Conservation (phyloP, 2,329 filamentous ascomycete species). For the Cadophora luteo-olivacea region DNA sequence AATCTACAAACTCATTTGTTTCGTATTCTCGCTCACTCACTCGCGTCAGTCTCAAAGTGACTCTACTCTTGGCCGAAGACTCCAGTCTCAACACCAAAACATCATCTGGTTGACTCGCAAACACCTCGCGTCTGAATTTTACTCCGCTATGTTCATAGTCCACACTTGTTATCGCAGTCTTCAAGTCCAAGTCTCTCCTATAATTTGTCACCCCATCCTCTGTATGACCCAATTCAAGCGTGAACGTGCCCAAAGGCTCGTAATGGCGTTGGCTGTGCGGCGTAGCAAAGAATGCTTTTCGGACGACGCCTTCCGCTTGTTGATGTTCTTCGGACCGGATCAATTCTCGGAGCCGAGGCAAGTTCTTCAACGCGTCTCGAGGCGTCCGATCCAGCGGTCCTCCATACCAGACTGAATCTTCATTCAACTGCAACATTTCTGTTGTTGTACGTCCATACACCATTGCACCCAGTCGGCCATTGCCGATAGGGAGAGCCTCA, state of each 20-base stretch:
- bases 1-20: conserved; percentile 52
- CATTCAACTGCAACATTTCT: conserved; percentile 54
- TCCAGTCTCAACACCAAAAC: conserved; percentile 47
- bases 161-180: conserved; percentile 45
- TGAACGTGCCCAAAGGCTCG: conserved; percentile 49
- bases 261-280: conserved; percentile 55
- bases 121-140: conserved; percentile 44
- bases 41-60: conserved; percentile 46
- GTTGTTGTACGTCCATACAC: conserved; percentile 52
- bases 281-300: conserved; percentile 52
- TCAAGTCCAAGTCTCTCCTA: conserved; percentile 47
- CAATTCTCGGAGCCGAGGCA: conserved; percentile 49
- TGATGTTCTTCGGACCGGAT: conserved; percentile 49
- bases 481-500: conserved; percentile 54
- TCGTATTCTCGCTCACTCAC: conserved; percentile 50
- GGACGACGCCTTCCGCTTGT: conserved; percentile 51
- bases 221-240: conserved; percentile 50
- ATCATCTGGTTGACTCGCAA: conserved; percentile 49
- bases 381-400: conserved; percentile 52
- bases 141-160: conserved; percentile 46
- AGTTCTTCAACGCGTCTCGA: conserved; percentile 46
- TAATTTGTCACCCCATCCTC: conserved; percentile 43
- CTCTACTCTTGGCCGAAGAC: conserved; percentile 28
- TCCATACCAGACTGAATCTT: conserved; percentile 56
- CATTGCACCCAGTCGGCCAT: conserved; percentile 53